Conservation (phyloP, 2,329 filamentous ascomycete species). For the Alternaria novae-zelandiae region DNA sequence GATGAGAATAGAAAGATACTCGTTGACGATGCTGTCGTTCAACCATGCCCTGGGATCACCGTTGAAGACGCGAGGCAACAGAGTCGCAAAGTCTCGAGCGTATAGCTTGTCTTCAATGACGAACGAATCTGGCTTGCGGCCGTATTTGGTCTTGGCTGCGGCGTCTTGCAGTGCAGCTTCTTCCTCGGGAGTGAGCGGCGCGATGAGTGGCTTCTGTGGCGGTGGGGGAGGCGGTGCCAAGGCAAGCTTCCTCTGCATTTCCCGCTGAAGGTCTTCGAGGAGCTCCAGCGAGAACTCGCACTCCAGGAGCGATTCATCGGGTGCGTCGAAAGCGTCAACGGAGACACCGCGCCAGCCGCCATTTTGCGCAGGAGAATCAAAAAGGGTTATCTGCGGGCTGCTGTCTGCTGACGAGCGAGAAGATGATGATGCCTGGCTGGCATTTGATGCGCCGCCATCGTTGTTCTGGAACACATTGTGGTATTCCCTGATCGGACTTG, state of each 20-base stretch:
- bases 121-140: constrained; percentile 13
- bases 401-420: background rate
- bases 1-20: constrained; percentile 67
- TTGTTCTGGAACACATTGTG: constrained; percentile 15
- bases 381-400: background rate
- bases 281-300: constrained; percentile 28
- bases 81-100: constrained; percentile 67
- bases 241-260: constrained; percentile 19
- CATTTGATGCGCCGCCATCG: background rate
- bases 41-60: constrained; percentile 66
- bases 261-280: constrained; percentile 22
- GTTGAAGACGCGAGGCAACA: constrained; percentile 51
- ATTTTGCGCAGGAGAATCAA: background rate
- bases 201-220: constrained; percentile 26
- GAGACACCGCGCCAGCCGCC: constrained; percentile 20
- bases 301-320: constrained; percentile 29
- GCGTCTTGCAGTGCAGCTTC: constrained; percentile 15
- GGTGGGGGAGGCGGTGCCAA: constrained; percentile 14
- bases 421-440: background rate
- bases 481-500: constrained; percentile 10
- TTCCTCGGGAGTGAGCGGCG: constrained; percentile 25
- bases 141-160: constrained; percentile 20
- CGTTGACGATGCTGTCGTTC: constrained; percentile 78
- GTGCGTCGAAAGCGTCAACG: constrained; percentile 13
- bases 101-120: constrained; percentile 51